Percentiles rank a stretch among this genome's conserved stretches.
phyloP scores from a whole-genome alignment of 2,329 filamentous ascomycete genomes.

The Didymella glomerata region DNA sequence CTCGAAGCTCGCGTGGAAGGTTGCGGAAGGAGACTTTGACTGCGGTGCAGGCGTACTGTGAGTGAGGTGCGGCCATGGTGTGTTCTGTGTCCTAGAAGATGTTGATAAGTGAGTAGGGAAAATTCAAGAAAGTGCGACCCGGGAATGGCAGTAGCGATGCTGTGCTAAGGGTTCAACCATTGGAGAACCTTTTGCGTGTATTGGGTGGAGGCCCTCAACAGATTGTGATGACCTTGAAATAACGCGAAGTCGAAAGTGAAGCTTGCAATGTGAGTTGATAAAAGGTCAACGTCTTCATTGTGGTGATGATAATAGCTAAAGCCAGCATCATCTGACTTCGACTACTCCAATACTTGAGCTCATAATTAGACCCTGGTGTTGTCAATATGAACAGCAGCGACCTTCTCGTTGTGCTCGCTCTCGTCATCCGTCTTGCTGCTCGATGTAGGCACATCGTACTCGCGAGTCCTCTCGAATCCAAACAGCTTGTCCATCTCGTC shows the following conservation, averaged over 20 bases:
- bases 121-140: no score
- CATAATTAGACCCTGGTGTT: not conserved
- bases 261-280: not conserved
- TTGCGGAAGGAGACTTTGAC: no score
- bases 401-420: slow-evolving; percentile 32
- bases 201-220: no score
- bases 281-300: not conserved
- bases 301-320: not conserved
- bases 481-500: slow-evolving; percentile 60
- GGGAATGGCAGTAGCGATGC: no score
- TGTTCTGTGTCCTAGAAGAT: no score
- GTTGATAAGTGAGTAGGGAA: no score
- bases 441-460: not conserved
- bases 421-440: slow-evolving; percentile 21
- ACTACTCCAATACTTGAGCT: not conserved
- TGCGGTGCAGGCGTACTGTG: no score
- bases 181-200: no score
- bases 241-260: not conserved
- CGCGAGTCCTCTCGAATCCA: slow-evolving; percentile 46
- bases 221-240: not conserved
- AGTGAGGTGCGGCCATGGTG: no score
- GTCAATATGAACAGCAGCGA: slow-evolving; percentile 11
- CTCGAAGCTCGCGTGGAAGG: no score
- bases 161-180: no score
- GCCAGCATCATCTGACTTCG: not conserved